Evolutionary conservation across 2,329 filamentous ascomycete genomes (phyloP), one percentile per base, ranked within the genome.

Genomic region (Parastagonospora nodorum): DNA sequence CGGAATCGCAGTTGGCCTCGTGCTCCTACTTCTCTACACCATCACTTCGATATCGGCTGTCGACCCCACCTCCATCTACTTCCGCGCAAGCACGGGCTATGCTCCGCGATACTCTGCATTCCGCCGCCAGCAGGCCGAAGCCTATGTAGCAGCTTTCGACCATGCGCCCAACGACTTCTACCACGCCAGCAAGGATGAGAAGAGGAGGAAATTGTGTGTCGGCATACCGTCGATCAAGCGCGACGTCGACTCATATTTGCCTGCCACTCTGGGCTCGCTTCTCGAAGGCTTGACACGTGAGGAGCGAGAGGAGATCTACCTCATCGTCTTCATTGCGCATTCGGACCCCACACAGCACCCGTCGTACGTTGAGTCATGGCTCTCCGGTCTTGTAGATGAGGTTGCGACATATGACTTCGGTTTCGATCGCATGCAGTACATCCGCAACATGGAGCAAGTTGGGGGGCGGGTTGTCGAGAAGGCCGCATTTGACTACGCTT

Each of bases 261-360:
- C 66, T 24, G 67, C 67, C n/a, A 66, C 77, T 0, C 67, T 80
- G 3, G 78, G 77, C 6, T 77, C 76, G 1, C 52, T 80, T 2
- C 63, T 81, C 1, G 72, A 75, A 6, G 77, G 75, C 7, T 57
- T 81, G 11, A 71, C 67, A n/a, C 59, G 64, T 9, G 55, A 67
- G 12, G 78, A 80, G 56, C 65, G 78, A 9, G 61, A 64, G 7
- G 65, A 74, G 27, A 71, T 80, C 16, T 68, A 77, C 52, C 50
- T 80, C 15, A 68, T 75, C 6, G 64, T 78, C 5, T 77, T 80
- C 41, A 73, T 81, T 37, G 72, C 77, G 2, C 76, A 80, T 51
- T 69, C 72, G 0, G 70, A 77, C 32, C 77, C 78, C 1, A 55
- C 58, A 1, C 42, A 57, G 8, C 77, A 80, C 53, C 74, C 75